phyloP scores from a whole-genome alignment of 192 early-diverging fungal species.

The Geranomyces michiganensis region DNA sequence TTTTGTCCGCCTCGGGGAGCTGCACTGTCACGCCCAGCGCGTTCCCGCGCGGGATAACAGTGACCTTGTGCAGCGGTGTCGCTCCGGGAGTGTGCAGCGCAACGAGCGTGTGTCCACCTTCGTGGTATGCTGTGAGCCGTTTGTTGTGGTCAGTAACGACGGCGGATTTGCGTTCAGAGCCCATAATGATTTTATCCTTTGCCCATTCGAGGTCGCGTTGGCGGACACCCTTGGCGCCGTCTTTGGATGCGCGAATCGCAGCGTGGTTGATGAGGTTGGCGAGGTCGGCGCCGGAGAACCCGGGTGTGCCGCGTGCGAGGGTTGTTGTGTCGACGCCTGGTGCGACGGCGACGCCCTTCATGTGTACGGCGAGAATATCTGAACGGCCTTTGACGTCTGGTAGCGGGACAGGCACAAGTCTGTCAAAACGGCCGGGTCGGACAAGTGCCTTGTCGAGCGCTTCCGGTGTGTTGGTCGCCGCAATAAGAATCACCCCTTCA shows the following conservation, averaged over 20 bases:
- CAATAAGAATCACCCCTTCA: conserved; percentile 97
- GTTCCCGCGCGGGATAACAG: conserved; percentile 94
- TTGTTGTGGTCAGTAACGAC: conserved; percentile 89
- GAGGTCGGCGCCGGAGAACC: conserved; percentile 99
- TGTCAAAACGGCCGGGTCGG: conserved; percentile 96
- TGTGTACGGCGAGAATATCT: conserved; percentile 90
- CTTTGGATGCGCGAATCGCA: conserved; percentile 91
- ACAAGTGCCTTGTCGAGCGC: conserved; percentile 95
- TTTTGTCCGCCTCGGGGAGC: conserved; percentile 88
- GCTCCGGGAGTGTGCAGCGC: conserved; percentile 95
- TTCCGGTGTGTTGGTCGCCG: conserved; percentile 98
- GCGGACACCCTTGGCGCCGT: conserved; percentile 68
- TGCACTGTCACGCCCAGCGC: conserved; percentile 87
- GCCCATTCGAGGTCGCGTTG: conserved; percentile 93
- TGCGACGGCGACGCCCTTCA: conserved; percentile 75
- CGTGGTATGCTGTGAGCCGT: conserved; percentile 93
- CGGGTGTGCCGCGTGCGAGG: conserved; percentile 95
- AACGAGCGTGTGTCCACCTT: conserved; percentile 96
- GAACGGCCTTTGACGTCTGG: conserved; percentile 97
- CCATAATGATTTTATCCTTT: conserved; percentile 99
- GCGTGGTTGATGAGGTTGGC: conserved; percentile 98
- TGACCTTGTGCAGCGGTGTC: conserved; percentile 96
- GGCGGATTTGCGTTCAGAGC: conserved; percentile 89
- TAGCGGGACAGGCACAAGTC: conserved; percentile 88
- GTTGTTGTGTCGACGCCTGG: conserved; percentile 76